Conservation (phyloP, 2,329 filamentous ascomycete genomes). For the Pyrenochaeta sp. region DNA sequence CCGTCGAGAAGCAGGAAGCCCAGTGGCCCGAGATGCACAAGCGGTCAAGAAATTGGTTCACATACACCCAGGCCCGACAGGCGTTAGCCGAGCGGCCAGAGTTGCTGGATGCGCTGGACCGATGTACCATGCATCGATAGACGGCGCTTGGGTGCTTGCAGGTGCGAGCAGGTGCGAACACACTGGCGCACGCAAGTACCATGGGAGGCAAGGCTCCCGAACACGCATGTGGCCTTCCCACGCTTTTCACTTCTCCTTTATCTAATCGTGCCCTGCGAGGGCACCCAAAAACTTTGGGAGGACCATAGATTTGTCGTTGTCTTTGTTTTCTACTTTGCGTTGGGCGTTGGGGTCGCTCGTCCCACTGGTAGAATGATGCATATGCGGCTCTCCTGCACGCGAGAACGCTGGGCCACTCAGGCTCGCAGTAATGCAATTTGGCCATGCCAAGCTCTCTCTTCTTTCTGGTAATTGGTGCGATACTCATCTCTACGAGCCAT, state of each 20-base stretch:
- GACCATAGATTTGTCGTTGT: constrained; percentile 29
- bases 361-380: constrained; percentile 43
- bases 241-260: constrained; percentile 23
- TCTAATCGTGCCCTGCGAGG: constrained; percentile 41
- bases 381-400: constrained; percentile 34
- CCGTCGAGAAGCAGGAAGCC: constrained; percentile 83
- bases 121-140: constrained; percentile 68
- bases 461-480: neutral
- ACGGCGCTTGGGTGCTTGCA: constrained; percentile 14
- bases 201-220: neutral
- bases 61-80: constrained; percentile 80
- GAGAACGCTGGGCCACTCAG: constrained; percentile 27
- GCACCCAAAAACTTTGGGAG: constrained; percentile 40
- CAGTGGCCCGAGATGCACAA: constrained; percentile 97
- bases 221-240: constrained; percentile 14
- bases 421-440: constrained; percentile 39
- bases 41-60: constrained; percentile 89
- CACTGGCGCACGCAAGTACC: constrained; percentile 17
- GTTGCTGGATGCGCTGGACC: constrained; percentile 84
- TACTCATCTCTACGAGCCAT: neutral
- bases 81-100: constrained; percentile 82
- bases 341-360: constrained; percentile 46
- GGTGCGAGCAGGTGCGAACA: constrained; percentile 18
- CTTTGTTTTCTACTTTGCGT: constrained; percentile 18
- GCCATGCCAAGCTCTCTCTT: constrained; percentile 22